Percentiles rank a stretch among this genome's conserved stretches.
Conservation (phyloP, 2,329 filamentous ascomycete species). For the Phaeosphaeriaceae sp. region DNA sequence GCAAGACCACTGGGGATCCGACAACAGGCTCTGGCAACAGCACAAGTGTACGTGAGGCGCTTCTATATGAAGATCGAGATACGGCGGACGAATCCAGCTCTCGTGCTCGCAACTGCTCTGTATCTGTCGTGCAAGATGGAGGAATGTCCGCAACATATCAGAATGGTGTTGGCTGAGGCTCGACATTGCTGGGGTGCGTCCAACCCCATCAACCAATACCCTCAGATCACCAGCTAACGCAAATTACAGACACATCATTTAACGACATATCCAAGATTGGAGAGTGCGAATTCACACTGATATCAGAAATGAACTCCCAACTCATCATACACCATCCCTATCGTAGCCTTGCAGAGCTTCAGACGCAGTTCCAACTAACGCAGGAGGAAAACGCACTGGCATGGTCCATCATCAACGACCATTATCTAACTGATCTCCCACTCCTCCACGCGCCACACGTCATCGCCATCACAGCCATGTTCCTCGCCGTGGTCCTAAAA, state of each 20-base stretch:
- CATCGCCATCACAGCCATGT: slow-evolving; percentile 84
- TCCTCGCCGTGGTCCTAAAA: slow-evolving; percentile 82
- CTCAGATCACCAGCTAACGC: slow-evolving; percentile 10
- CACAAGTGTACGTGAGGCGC: slow-evolving; percentile 91
- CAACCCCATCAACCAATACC: neutral
- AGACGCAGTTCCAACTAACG: slow-evolving; percentile 72
- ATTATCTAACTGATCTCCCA: slow-evolving; percentile 90
- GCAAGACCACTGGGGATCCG: slow-evolving; percentile 83
- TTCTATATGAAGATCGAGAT: slow-evolving; percentile 94
- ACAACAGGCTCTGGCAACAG: slow-evolving; percentile 92
- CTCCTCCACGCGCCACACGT: slow-evolving; percentile 85
- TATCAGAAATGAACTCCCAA: slow-evolving; percentile 88
- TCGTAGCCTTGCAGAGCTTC: slow-evolving; percentile 76
- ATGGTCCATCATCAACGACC: slow-evolving; percentile 87
- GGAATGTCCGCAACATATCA: slow-evolving; percentile 94
- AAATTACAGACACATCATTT: slow-evolving; percentile 40
- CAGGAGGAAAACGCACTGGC: slow-evolving; percentile 80
- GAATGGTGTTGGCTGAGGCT: slow-evolving; percentile 86
- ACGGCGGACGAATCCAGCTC: slow-evolving; percentile 88
- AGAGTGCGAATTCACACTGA: slow-evolving; percentile 92
- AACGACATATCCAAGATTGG: slow-evolving; percentile 81
- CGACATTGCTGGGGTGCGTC: slow-evolving; percentile 65
- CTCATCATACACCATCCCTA: slow-evolving; percentile 93
- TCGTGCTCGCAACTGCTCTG: slow-evolving; percentile 89
- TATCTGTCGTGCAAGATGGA: slow-evolving; percentile 99